A percentile compares a stretch with the other conserved stretches of the same genome.
Conservation (phyloP, 2,329 filamentous ascomycete species). For the Stachybotrys chlorohalonatus region DNA sequence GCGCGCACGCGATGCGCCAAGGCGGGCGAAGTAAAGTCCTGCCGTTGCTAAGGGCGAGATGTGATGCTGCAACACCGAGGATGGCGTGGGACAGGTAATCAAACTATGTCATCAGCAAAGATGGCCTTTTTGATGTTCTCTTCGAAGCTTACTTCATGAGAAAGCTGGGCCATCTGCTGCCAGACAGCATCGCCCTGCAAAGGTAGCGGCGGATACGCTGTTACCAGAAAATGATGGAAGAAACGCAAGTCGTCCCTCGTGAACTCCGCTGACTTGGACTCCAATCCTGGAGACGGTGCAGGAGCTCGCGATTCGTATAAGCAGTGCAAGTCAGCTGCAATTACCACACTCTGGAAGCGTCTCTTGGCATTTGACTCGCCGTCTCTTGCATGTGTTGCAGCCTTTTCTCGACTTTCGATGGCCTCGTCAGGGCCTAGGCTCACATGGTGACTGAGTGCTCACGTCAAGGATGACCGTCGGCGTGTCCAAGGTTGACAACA, state of each 20-base stretch:
- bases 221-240: constrained; percentile 39
- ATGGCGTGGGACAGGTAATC: constrained; percentile 28
- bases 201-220: constrained; percentile 28
- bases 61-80: constrained; percentile 25
- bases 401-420: constrained; percentile 10
- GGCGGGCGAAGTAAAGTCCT: constrained; percentile 13
- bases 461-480: no score
- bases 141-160: constrained; percentile 17
- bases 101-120: constrained; percentile 11
- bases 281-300: constrained; percentile 1
- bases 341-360: constrained; percentile 6
- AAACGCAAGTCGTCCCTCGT: constrained; percentile 35
- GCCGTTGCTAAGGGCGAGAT: constrained; percentile 15
- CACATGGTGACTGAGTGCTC: no score
- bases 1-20: constrained; percentile 22
- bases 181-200: constrained; percentile 20
- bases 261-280: constrained; percentile 16
- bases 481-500: no score
- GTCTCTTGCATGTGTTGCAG: constrained; percentile 12
- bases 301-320: constrained; percentile 3
- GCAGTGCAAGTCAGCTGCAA: constrained; percentile 8
- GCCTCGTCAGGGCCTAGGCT: constrained; percentile 3
- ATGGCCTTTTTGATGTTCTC: not conserved
- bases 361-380: constrained; percentile 12
- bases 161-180: constrained; percentile 21